Evolutionary conservation across 768 basidiomycete genomes (phyloP), one percentile per base, ranked within the genome.

Genomic region (Tricholoma saponaceum): DNA sequence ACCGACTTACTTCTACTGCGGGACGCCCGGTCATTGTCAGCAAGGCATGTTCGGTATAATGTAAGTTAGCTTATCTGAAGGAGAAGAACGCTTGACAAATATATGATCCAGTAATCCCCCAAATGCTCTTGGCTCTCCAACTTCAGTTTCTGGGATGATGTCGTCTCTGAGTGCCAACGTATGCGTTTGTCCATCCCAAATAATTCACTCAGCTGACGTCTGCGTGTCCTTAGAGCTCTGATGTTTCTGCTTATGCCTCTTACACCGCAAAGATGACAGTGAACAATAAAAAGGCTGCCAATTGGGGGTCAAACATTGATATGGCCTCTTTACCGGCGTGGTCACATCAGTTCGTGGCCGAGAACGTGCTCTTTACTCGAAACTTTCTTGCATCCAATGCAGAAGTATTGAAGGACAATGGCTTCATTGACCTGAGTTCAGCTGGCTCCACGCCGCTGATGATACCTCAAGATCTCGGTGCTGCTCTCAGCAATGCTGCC

Each of bases 11-110:
- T 90, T 77, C 83, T 87, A 84, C 77, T 92, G 90, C 71, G 83
- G 74, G 60, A 81, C 83, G 49, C 83, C 86, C 44, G 72, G 64
- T 56, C 90, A 93, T 69, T 92, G 91, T 69, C 70, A 83, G 67
- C 85, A 89, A 79, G 91, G 90, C 64, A 92, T 92, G 89, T 92
- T 90, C 68, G 89, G 88, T 73, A 80, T 88, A 73, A 84, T 89
- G 81, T 82, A 65, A 58, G 74, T 68, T 18, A 16, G 1, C 20
- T 43, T 33, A 30, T 49, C 16, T 3, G n/a, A 4, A 20, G 16
- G 6, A 35, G 2, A 32, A 16, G 39, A 16, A 10, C 5, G n/a
- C 41, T 18, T 52, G 30, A 35, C 32, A 12, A 30, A 41, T 14
- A 0, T 28, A 22, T 39, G 26, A 18, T 41, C 20, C 43, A 82